A percentile compares a stretch with the other conserved stretches of the same genome.
phyloP scores from a whole-genome alignment of 2,329 filamentous ascomycete genomes.

The Fusarium sp. region DNA sequence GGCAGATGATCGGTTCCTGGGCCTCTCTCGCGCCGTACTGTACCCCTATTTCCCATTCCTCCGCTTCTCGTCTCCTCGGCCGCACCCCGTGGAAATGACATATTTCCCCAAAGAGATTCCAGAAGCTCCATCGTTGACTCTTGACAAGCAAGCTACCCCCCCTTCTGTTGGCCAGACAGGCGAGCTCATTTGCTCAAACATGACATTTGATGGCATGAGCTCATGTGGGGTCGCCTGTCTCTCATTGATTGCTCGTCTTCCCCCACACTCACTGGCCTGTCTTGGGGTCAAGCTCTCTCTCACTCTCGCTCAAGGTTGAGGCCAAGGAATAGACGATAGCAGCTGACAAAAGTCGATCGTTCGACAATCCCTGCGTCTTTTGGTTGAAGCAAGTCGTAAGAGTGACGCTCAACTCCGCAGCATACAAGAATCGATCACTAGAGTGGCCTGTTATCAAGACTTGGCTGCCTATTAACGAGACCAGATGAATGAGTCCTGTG shows the following conservation, averaged over 20 bases:
- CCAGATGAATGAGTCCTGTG: not conserved
- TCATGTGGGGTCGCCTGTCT: constrained; percentile 32
- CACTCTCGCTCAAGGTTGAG: constrained; percentile 16
- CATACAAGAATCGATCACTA: not conserved
- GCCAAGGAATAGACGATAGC: constrained; percentile 10
- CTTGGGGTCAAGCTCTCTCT: constrained; percentile 14
- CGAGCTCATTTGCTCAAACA: not conserved
- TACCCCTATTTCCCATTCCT: constrained; percentile 16
- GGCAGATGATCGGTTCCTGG: constrained; percentile 3
- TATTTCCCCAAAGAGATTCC: constrained; percentile 15
- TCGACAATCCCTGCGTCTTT: constrained; percentile 7
- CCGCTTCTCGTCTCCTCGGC: constrained; percentile 1
- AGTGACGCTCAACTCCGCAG: not conserved
- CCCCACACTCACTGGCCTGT: constrained; percentile 19
- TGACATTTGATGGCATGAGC: constrained; percentile 23
- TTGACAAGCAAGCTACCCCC: constrained; percentile 1
- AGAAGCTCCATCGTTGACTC: constrained; percentile 16
- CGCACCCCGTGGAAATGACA: not conserved
- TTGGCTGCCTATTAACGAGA: not conserved
- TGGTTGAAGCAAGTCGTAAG: not conserved
- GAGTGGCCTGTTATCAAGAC: not conserved
- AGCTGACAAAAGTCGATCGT: constrained; percentile 15
- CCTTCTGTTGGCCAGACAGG: constrained; percentile 6
- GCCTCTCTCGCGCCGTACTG: constrained; percentile 4
- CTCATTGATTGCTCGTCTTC: constrained; percentile 14